Evolutionary conservation across 2,329 filamentous ascomycete genomes (phyloP), one percentile per base, ranked within the genome.

Genomic region (Colletotrichum karsti): DNA sequence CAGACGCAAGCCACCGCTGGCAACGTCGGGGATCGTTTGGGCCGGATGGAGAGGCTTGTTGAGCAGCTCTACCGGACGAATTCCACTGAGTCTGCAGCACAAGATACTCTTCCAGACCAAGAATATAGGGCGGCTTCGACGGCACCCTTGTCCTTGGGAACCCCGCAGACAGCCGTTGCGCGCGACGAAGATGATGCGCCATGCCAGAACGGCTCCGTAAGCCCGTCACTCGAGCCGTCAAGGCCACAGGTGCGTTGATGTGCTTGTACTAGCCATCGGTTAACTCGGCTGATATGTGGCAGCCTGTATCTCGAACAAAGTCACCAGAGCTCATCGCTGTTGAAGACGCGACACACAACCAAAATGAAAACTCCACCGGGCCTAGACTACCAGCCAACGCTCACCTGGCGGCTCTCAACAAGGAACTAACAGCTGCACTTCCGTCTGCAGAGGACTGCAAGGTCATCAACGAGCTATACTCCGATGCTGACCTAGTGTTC

Each of bases 21-120:
- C 13, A 46, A 46, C 15, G 46, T 61, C 1, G 69, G 74, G 12
- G 76, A 79, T 48, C 74, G 78, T 15, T 66, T 80, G 13, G 72
- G 72, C 2, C 75, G 78, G 5, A 74, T 83, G 30, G 81, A 83
- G 56, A 74, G 73, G 0, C 59, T 81, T 7, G 72, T 81, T n/a
- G 75, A 76, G 9, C 72, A 76, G 26, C 50, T 81, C 7, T 66
- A 55, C 10, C 53, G 61, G 41, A 12, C 41, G 12, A 37, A 30
- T 15, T 3, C 57, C 2, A 15, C 13, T 5, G 41, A 41, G 15
- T 35, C 30, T 24, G 15, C 1, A 5, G 15, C 13, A 2, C 33
- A 53, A 5, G 20, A n/a, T 8, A 12, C 22, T 12, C 15, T 22
- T 1, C n/a, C n/a, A n/a, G n/a, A n/a, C n/a, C n/a, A n/a, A n/a